These are phyloP conservation scores for Fusarium subglutinans DNA, from an alignment of 2,329 filamentous ascomycete species.

Conservation along the genomic window DNA sequence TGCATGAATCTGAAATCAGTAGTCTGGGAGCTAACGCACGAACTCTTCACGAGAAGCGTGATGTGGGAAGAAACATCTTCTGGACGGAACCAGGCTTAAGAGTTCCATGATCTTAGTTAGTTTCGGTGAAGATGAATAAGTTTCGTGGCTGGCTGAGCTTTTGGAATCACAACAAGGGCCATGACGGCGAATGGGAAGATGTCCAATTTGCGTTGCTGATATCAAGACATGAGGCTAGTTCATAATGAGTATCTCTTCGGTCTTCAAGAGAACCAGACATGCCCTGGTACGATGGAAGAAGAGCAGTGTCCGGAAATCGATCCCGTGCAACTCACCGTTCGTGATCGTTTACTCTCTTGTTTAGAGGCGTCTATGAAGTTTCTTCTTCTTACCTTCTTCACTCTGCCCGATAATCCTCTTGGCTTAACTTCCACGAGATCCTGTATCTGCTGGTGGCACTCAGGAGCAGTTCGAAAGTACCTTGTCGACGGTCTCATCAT, in stretches of 20 bases:
- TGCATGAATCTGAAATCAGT: constrained; percentile 5
- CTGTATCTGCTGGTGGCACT: rapidly evolving
- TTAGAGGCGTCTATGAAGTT: too few species aligned
- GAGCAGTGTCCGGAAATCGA: not conserved
- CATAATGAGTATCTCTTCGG: not conserved
- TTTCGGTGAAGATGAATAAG: too few species aligned
- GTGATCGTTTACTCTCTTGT: rapidly evolving
- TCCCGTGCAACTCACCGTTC: not conserved
- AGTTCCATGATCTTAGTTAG: not conserved
- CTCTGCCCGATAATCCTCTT: rapidly evolving
- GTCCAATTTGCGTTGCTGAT: not conserved
- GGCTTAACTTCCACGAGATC: rapidly evolving
- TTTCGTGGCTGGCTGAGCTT: not conserved
- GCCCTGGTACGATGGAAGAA: too few species aligned
- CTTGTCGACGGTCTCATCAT: too few species aligned
- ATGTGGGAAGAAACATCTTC: not conserved
- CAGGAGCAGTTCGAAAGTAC: rapidly evolving
- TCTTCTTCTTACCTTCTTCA: not conserved
- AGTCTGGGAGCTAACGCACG: not conserved
- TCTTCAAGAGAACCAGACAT: rapidly evolving
- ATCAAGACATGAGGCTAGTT: not conserved
- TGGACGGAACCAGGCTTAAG: rapidly evolving
- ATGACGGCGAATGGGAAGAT: rapidly evolving
- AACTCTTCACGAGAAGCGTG: not conserved
- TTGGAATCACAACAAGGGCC: not conserved